phyloP scores from a whole-genome alignment of 2,329 filamentous ascomycete genomes.

The Xylaria hypoxylon region DNA sequence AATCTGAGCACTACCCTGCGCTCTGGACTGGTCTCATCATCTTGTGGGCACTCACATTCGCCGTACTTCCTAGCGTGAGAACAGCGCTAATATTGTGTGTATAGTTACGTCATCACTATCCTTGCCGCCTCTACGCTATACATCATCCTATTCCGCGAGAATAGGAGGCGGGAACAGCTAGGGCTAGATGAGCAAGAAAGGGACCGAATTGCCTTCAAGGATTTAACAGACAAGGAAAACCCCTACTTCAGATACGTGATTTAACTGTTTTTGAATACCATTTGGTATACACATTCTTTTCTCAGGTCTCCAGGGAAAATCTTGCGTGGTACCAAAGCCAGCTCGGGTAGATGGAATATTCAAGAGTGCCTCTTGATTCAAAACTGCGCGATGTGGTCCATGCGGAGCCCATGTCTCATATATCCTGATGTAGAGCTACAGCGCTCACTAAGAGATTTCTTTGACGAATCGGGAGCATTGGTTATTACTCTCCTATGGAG shows the following conservation, averaged over 20 bases:
- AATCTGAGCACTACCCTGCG: conserved; percentile 74
- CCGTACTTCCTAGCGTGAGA: background rate
- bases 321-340: too few relatives aligned
- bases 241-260: conserved; percentile 73
- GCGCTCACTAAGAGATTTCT: background rate
- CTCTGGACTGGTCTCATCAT: conserved; percentile 77
- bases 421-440: background rate
- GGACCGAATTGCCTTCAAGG: conserved; percentile 73
- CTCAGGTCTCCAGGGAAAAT: background rate
- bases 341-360: too few relatives aligned
- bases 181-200: conserved; percentile 69
- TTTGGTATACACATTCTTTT: background rate
- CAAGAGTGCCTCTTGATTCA: too few relatives aligned
- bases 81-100: background rate
- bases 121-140: conserved; percentile 67
- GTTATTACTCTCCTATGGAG: background rate
- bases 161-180: conserved; percentile 61
- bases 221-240: conserved; percentile 77
- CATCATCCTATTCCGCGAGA: conserved; percentile 68
- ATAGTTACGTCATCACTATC: conserved; percentile 76
- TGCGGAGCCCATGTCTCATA: background rate
- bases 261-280: conserved; percentile 44
- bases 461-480: background rate
- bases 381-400: too few relatives aligned
- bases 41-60: conserved; percentile 53